Evolutionary conservation across 352 stramenopile species (phyloP).

Genomic region (Phytophthora aleatoria): DNA sequence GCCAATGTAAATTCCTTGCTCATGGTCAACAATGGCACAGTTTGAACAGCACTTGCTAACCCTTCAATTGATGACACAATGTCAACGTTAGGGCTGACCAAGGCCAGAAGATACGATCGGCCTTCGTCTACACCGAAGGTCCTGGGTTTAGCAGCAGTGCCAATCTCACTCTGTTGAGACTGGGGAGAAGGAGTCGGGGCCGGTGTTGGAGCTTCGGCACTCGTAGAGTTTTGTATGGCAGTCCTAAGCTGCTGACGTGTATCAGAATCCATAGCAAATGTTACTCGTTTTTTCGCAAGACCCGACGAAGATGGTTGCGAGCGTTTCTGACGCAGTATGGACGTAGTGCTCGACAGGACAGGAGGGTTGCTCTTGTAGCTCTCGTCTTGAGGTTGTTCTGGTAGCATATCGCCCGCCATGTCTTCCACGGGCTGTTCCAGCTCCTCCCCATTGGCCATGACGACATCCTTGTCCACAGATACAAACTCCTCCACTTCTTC

Average conservation of each 20-base stretch:
- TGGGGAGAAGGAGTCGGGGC: neutral
- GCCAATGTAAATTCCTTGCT: constrained; percentile 67
- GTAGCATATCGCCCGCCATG: constrained; percentile 32
- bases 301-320: neutral
- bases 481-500: constrained; percentile 1
- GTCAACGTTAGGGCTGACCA: constrained; percentile 66
- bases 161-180: constrained; percentile 11
- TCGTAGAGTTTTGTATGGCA: neutral
- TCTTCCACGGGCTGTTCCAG: constrained; percentile 23
- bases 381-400: constrained; percentile 14
- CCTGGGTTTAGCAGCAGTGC: constrained; percentile 13
- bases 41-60: constrained; percentile 46
- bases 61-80: constrained; percentile 56
- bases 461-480: constrained; percentile 11
- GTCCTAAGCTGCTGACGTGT: neutral
- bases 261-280: constrained; percentile 20
- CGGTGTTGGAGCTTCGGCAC: constrained; percentile 1
- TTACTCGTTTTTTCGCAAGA: constrained; percentile 34
- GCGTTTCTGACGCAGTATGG: constrained; percentile 21
- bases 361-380: constrained; percentile 6
- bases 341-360: neutral
- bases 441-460: constrained; percentile 11
- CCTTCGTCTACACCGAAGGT: constrained; percentile 39
- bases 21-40: constrained; percentile 47
- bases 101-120: constrained; percentile 48